Percentiles rank a stretch among this genome's conserved stretches.
These are phyloP conservation scores for Berberis vulgaris DNA, from an alignment of 164 flowering plant genomes.

Conservation along the genomic window DNA sequence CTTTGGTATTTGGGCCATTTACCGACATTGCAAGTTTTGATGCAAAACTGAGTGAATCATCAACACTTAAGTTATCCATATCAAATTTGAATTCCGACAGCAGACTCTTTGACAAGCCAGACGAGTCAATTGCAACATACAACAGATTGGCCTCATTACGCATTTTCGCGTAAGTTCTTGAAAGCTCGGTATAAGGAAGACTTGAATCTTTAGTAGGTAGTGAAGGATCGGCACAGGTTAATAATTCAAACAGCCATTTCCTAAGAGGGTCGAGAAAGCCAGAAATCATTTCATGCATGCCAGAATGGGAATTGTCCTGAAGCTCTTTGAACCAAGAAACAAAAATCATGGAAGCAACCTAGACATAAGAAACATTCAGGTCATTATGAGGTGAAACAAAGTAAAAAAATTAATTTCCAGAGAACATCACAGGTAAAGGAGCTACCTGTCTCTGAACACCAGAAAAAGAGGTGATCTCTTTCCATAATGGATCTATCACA, in stretches of 20 bases:
- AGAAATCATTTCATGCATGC: conserved; percentile 17
- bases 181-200: conserved; percentile 88
- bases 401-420: no score
- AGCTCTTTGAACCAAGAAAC: conserved; percentile 90
- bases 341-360: conserved; percentile 90
- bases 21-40: conserved; percentile 41
- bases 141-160: conserved; percentile 71
- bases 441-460: conserved; percentile 96
- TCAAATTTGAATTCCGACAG: conserved; percentile 34
- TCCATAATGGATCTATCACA: conserved; percentile 67
- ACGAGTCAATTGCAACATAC: conserved; percentile 40
- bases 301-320: conserved; percentile 19
- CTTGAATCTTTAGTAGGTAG: conserved; percentile 75
- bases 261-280: conserved; percentile 32
- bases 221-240: conserved; percentile 77
- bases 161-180: conserved; percentile 94
- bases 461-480: conserved; percentile 62
- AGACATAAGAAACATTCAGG: conserved; percentile 6
- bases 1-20: conserved; percentile 25
- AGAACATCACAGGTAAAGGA: background rate
- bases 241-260: conserved; percentile 65
- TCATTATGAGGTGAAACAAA: conserved; percentile 1
- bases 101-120: conserved; percentile 27
- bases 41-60: conserved; percentile 76
- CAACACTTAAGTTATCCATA: conserved; percentile 51